Conservation (phyloP, 2,329 filamentous ascomycete genomes). For the Ophiostoma pallidulum region DNA sequence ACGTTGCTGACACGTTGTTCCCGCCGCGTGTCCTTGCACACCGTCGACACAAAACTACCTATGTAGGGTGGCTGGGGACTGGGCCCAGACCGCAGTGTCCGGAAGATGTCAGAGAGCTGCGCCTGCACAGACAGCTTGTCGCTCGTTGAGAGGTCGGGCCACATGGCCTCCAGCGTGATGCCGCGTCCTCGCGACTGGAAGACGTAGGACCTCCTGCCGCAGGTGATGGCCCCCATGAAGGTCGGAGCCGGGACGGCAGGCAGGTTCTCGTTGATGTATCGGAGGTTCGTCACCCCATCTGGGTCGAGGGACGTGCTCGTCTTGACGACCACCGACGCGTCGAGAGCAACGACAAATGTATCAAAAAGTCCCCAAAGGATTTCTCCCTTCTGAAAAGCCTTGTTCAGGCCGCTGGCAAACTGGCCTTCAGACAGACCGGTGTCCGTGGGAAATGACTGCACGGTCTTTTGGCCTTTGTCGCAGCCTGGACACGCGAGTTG, state of each 20-base stretch:
- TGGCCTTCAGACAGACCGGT: neutral
- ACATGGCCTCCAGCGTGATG: conserved; percentile 4
- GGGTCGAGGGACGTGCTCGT: neutral
- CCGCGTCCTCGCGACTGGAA: conserved; percentile 1
- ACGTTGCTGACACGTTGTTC: neutral
- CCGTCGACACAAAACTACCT: neutral
- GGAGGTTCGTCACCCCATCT: neutral
- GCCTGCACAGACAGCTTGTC: conserved; percentile 2
- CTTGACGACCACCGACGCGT: conserved; percentile 1
- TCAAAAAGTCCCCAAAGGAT: neutral
- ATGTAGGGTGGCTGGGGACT: neutral
- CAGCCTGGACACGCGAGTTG: no score
- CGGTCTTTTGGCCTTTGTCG: no score
- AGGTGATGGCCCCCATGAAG: neutral
- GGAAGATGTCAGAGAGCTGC: neutral
- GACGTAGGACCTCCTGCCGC: neutral
- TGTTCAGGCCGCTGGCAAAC: conserved; percentile 2
- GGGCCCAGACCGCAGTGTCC: neutral
- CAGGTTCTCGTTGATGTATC: neutral
- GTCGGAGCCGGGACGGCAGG: neutral
- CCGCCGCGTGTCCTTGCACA: conserved; percentile 6
- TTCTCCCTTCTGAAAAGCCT: neutral
- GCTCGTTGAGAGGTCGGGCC: neutral
- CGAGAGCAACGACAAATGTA: neutral
- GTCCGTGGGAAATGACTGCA: neutral